These are phyloP conservation scores for Bertia moriformis DNA, from an alignment of 2,329 filamentous ascomycete genomes.

Conservation along the genomic window DNA sequence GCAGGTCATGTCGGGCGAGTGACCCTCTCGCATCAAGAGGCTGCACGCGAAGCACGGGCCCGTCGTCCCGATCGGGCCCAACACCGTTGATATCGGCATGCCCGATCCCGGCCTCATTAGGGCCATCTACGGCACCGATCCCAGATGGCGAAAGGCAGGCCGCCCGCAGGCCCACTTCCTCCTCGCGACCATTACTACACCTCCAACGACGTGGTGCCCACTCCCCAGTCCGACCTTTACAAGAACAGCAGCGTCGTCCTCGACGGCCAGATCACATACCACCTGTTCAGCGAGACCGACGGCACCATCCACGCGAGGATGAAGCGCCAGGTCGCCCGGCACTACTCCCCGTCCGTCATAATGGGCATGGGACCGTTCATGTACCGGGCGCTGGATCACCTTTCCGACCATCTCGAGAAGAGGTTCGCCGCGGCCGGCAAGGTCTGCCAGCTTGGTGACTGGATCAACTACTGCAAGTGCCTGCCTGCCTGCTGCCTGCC, in stretches of 20 bases:
- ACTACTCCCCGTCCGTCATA: slow-evolving; percentile 15
- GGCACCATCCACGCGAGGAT: slow-evolving; percentile 14
- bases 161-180: no score
- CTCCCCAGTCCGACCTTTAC: slow-evolving; percentile 20
- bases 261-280: slow-evolving; percentile 18
- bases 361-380: slow-evolving; percentile 14
- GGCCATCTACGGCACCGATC: slow-evolving; percentile 12
- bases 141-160: no score
- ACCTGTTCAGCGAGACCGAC: slow-evolving; percentile 20
- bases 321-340: slow-evolving; percentile 20
- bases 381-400: slow-evolving; percentile 12
- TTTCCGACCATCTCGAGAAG: slow-evolving; percentile 13
- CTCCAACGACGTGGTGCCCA: no score
- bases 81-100: slow-evolving; percentile 11
- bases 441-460: slow-evolving; percentile 10
- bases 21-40: slow-evolving; percentile 8
- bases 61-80: slow-evolving; percentile 14
- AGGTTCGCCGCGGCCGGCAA: slow-evolving; percentile 11
- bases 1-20: slow-evolving; percentile 7
- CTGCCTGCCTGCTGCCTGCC: background rate
- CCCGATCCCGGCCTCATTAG: slow-evolving; percentile 13
- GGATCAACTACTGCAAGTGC: slow-evolving; percentile 11
- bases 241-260: slow-evolving; percentile 16
- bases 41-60: slow-evolving; percentile 15
- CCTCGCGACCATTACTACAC: no score